Base-by-base conservation (phyloP, 257 asterid genomes). In the Haberlea rhodopensis region DNA sequence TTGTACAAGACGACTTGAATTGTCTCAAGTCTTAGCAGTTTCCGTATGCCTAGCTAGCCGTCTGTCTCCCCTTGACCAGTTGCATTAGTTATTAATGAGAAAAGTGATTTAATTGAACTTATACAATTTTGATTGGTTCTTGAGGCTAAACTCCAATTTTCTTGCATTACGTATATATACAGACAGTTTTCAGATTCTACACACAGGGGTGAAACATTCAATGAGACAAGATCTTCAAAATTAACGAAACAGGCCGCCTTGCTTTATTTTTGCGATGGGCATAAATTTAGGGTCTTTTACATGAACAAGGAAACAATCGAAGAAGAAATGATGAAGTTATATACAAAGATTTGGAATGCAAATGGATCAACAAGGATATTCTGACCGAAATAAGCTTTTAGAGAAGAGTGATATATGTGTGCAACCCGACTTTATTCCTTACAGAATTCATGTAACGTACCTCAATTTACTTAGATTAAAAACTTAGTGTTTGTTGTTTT, bases 101-200 rank as follows among this genome's bases (percentile, higher is more conserved):
- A n/a, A n/a, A n/a, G n/a, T n/a, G n/a, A n/a, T n/a, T n/a, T n/a
- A n/a, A n/a, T n/a, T n/a, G n/a, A n/a, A n/a, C n/a, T n/a, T n/a
- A n/a, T n/a, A n/a, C n/a, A n/a, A 21, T 43, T n/a, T 40, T 32
- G 1, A 40, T 54, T 37, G 27, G 63, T 26, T 28, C n/a, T 15
- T 28, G 43, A 23, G 11, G 51, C 58, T 66, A 56, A 22, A 25
- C 18, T 53, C 55, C 51, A 66, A 62, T 60, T 49, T 53, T 43
- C 9, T 31, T 24, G 34, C 20, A 26, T 5, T 22, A 21, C 22
- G 28, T 59, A 34, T 37, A 55, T 20, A 62, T 48, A 63, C 27
- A 71, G 53, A 66, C 59, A 59, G 55, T 52, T 25, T 20, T 61
- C 34, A 37, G 74, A 58, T 54, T 43, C 53, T 68, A 27, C 55